phyloP scores from a whole-genome alignment of 2,329 filamentous ascomycete genomes.

The Penicillium occitanis region DNA sequence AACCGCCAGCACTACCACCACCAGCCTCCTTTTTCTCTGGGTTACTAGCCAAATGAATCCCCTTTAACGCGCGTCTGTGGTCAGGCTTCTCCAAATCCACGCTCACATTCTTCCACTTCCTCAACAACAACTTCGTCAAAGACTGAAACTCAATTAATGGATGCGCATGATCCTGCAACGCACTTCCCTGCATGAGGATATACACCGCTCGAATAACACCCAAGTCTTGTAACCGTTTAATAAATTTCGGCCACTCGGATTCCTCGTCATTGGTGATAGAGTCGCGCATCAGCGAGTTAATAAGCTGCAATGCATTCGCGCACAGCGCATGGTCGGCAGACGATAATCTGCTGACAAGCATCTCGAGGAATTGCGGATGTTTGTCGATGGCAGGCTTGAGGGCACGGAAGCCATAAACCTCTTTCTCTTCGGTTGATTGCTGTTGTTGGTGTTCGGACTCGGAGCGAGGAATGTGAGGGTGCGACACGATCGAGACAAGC shows the following conservation, averaged over 20 bases:
- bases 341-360: slow-evolving; percentile 85
- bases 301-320: slow-evolving; percentile 89
- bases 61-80: slow-evolving; percentile 81
- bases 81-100: slow-evolving; percentile 86
- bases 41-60: slow-evolving; percentile 76
- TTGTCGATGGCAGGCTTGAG: slow-evolving; percentile 88
- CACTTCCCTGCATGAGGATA: slow-evolving; percentile 88
- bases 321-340: slow-evolving; percentile 94
- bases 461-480: slow-evolving; percentile 63
- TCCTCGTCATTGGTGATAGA: slow-evolving; percentile 74
- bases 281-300: slow-evolving; percentile 93
- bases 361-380: slow-evolving; percentile 91
- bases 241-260: slow-evolving; percentile 92
- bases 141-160: slow-evolving; percentile 91
- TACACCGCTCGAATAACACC: slow-evolving; percentile 92
- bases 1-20: slow-evolving; percentile 1
- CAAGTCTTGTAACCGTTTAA: slow-evolving; percentile 88
- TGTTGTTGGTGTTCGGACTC: background rate
- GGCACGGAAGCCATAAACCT: slow-evolving; percentile 81
- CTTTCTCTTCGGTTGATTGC: slow-evolving; percentile 39
- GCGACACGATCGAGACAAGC: slow-evolving; percentile 85
- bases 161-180: slow-evolving; percentile 84
- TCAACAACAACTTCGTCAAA: slow-evolving; percentile 80
- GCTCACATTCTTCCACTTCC: slow-evolving; percentile 81
- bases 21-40: slow-evolving; percentile 35